phyloP scores from a whole-genome alignment of 176 grass and related monocot genomes.

The sorghum (Sorghum bicolor) region Sorghum_bicolor_NCBIv3 NC_012874.2:4338501-4339000 shows the following conservation, averaged over 20 bases:
- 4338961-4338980: background rate
- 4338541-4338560: background rate
- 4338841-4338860: background rate
- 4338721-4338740: background rate
- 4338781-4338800: background rate
- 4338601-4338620: background rate
- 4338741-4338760: slow-evolving; percentile 31
- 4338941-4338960: background rate
- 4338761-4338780: background rate
- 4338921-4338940: background rate
- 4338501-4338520: background rate
- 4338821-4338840: background rate
- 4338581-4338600: background rate
- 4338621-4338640: background rate
- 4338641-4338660: background rate
- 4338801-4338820: background rate
- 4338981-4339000: too few relatives aligned
- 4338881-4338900: background rate
- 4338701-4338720: slow-evolving; percentile 8
- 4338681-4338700: background rate
- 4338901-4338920: background rate
- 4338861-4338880: background rate
- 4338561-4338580: background rate
- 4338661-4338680: slow-evolving; percentile 3
- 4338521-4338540: background rate